Conservation (phyloP, 768 basidiomycete genomes). For the Trametes cinnabarina region DNA sequence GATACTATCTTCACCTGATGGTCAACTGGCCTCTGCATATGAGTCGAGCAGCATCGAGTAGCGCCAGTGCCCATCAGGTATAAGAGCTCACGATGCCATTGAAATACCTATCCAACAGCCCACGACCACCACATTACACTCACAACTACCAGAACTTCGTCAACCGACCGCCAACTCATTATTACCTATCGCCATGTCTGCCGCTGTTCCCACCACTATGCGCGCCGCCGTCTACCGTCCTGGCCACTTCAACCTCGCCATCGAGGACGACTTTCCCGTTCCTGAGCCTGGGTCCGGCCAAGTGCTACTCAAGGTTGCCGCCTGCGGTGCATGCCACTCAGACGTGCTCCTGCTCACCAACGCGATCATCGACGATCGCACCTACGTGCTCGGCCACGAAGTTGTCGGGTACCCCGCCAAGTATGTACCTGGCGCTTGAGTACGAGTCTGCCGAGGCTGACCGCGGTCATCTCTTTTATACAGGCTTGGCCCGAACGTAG, state of each 20-base stretch:
- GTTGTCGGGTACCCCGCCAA: background rate
- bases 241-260: background rate
- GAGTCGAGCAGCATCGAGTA: too few species aligned
- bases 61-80: too few species aligned
- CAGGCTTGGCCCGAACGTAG: background rate
- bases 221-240: background rate
- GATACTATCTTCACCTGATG: too few species aligned
- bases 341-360: background rate
- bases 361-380: background rate
- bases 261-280: constrained; percentile 8
- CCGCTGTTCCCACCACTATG: background rate
- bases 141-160: background rate
- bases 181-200: background rate
- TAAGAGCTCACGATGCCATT: too few species aligned
- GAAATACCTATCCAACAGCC: too few species aligned
- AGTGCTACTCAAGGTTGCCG: constrained; percentile 39
- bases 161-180: background rate
- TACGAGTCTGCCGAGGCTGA: background rate
- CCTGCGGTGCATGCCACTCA: background rate
- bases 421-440: background rate
- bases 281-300: constrained; percentile 38
- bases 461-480: background rate
- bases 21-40: too few species aligned
- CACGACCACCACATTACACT: background rate
- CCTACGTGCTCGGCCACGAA: background rate